A percentile compares a stretch with the other conserved stretches of the same genome.
These are phyloP conservation scores for Senna tora DNA, from an alignment of 306 rosid species.

Conservation along the genomic window DNA sequence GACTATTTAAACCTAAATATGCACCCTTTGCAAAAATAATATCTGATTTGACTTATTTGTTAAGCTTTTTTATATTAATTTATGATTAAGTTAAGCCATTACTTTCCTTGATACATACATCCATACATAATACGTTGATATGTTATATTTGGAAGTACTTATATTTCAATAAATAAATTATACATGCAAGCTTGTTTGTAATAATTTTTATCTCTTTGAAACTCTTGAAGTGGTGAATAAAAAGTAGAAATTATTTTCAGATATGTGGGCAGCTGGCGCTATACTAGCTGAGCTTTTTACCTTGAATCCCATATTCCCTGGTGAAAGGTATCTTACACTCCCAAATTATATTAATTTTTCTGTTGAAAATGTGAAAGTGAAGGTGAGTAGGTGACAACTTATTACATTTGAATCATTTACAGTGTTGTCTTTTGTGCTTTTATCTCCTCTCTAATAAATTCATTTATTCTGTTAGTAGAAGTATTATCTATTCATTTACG, in stretches of 20 bases:
- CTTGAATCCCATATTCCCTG: conserved; percentile 80
- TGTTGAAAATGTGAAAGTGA: conserved; percentile 28
- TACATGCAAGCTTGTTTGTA: conserved; percentile 34
- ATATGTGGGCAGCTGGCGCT: conserved; percentile 95
- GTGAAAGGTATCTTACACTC: conserved; percentile 68
- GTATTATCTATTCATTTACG: neutral
- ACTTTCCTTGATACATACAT: conserved; percentile 4
- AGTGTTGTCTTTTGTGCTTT: conserved; percentile 4
- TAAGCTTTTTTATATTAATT: conserved; percentile 1
- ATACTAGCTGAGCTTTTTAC: conserved; percentile 87
- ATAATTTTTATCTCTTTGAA: conserved; percentile 25
- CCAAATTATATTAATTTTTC: conserved; percentile 31
- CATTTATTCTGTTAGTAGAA: neutral
- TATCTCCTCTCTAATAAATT: neutral
- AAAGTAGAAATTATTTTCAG: conserved; percentile 48
- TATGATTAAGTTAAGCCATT: conserved; percentile 31
- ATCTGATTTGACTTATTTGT: conserved; percentile 21
- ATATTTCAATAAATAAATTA: conserved; percentile 21
- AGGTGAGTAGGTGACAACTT: conserved; percentile 27
- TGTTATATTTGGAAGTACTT: conserved; percentile 9
- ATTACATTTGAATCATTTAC: neutral
- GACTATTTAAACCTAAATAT: conserved; percentile 8
- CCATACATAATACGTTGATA: neutral
- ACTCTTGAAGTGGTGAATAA: conserved; percentile 44
- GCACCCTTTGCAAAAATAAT: neutral